Evolutionary conservation across 2,329 filamentous ascomycete species (phyloP).

Genomic region (Cordyceps tenuipes): DNA sequence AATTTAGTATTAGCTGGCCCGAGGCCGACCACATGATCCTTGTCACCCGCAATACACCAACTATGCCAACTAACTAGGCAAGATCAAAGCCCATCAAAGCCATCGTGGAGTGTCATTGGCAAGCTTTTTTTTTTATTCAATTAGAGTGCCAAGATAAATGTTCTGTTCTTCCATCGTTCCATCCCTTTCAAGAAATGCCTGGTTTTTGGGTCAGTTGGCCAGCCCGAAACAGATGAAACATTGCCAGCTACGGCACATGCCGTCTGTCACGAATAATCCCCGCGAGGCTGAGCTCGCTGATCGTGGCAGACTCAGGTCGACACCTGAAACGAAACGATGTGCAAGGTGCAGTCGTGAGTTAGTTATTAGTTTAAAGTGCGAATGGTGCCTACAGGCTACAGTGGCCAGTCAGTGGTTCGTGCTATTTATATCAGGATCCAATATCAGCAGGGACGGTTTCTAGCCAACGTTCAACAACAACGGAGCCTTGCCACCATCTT

Average conservation of each 20-base stretch:
- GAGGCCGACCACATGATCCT: too few relatives aligned
- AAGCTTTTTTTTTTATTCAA: too few relatives aligned
- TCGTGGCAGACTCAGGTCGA: slow-evolving; percentile 9
- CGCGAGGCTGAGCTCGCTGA: slow-evolving; percentile 1
- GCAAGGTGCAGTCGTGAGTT: too few relatives aligned
- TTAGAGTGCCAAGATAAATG: too few relatives aligned
- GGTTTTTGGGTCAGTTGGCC: background rate
- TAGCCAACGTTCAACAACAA: too few relatives aligned
- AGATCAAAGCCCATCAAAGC: too few relatives aligned
- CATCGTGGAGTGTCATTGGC: too few relatives aligned
- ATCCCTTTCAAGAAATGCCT: background rate
- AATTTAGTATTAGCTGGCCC: background rate
- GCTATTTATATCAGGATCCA: background rate
- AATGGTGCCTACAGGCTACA: too few relatives aligned
- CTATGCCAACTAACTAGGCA: too few relatives aligned
- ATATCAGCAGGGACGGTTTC: background rate
- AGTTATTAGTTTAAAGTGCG: too few relatives aligned
- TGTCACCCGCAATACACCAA: too few relatives aligned
- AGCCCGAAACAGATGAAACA: slow-evolving; percentile 6
- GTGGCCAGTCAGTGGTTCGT: background rate
- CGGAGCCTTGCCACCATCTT: too few relatives aligned
- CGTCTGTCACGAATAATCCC: background rate
- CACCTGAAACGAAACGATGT: slow-evolving; percentile 10
- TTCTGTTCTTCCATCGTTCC: background rate
- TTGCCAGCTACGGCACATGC: background rate